Evolutionary conservation across 352 stramenopile genomes (phyloP).

Genomic region (Globisporangium recalcitrans): DNA sequence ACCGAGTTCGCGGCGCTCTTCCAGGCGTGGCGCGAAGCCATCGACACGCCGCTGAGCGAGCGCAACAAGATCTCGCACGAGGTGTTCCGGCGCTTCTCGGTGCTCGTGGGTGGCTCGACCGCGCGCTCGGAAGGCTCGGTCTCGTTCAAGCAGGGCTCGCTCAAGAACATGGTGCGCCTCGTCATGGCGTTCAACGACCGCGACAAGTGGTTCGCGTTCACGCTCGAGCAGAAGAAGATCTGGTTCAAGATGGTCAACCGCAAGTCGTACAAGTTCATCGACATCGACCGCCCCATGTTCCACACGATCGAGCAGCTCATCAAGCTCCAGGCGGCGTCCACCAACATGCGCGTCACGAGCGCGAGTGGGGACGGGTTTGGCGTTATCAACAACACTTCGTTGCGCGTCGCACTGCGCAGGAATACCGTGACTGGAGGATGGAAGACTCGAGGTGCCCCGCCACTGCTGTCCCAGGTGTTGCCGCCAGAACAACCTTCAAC

Average conservation of each 20-base stretch:
- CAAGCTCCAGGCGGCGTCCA: constrained; percentile 7
- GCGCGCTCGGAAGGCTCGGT: constrained; percentile 11
- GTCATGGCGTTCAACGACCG: constrained; percentile 16
- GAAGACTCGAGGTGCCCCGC: background rate
- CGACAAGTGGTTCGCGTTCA: constrained; percentile 15
- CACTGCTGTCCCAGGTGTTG: background rate
- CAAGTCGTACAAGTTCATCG: constrained; percentile 17
- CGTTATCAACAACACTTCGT: background rate
- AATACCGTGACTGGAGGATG: background rate
- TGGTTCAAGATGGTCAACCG: constrained; percentile 21
- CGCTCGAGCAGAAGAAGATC: constrained; percentile 13
- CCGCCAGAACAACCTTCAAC: background rate
- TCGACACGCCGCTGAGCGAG: constrained; percentile 12
- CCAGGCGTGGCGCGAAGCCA: constrained; percentile 15
- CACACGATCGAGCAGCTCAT: constrained; percentile 7
- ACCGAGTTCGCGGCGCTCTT: constrained; percentile 15
- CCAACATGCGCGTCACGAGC: constrained; percentile 13
- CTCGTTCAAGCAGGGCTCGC: constrained; percentile 15
- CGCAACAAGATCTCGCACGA: constrained; percentile 16
- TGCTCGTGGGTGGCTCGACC: constrained; percentile 7
- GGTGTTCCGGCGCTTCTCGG: constrained; percentile 15
- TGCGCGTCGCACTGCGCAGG: constrained; percentile 8
- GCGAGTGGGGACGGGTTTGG: background rate
- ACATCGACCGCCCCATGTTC: constrained; percentile 13
- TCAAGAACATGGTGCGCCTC: constrained; percentile 17